These are phyloP conservation scores for Solanum sitiens DNA, from an alignment of 257 asterid species.

Conservation along the genomic window DNA sequence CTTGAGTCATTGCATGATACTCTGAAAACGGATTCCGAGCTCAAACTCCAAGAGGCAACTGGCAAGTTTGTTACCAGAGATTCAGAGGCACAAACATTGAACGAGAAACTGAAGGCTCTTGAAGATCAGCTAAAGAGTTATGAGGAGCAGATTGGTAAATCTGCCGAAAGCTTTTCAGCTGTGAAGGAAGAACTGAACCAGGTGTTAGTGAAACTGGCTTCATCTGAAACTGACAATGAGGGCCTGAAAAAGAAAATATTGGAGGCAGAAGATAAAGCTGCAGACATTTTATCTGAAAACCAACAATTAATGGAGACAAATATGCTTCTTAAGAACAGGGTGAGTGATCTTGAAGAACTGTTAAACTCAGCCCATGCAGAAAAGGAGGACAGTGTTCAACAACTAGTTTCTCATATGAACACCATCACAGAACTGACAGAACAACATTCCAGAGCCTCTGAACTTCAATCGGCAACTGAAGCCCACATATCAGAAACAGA, in stretches of 20 bases:
- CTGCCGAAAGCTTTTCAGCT: conserved; percentile 32
- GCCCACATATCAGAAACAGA: conserved; percentile 50
- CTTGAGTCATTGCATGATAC: conserved; percentile 53
- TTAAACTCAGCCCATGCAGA: conserved; percentile 28
- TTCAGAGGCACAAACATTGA: conserved; percentile 51
- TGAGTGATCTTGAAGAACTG: conserved; percentile 51
- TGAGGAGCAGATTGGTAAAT: conserved; percentile 58
- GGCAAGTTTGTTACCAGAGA: conserved; percentile 49
- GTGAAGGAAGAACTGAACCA: conserved; percentile 50
- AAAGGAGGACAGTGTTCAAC: conserved; percentile 36
- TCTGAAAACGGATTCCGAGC: conserved; percentile 42
- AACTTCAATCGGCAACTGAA: conserved; percentile 54
- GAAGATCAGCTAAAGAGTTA: conserved; percentile 53
- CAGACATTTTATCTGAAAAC: conserved; percentile 42
- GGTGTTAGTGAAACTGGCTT: conserved; percentile 40
- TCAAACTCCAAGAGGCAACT: conserved; percentile 56
- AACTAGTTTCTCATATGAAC: conserved; percentile 51
- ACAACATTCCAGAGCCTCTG: conserved; percentile 47
- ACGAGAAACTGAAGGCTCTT: conserved; percentile 44
- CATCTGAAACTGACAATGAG: conserved; percentile 42
- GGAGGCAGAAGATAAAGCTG: conserved; percentile 56
- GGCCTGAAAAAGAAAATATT: conserved; percentile 36
- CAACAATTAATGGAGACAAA: conserved; percentile 45
- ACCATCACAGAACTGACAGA: conserved; percentile 59
- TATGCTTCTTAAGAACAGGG: conserved; percentile 33